Base-by-base conservation (phyloP, 1,284 basidiomycete genomes). In the Megacollybia platyphylla region DNA sequence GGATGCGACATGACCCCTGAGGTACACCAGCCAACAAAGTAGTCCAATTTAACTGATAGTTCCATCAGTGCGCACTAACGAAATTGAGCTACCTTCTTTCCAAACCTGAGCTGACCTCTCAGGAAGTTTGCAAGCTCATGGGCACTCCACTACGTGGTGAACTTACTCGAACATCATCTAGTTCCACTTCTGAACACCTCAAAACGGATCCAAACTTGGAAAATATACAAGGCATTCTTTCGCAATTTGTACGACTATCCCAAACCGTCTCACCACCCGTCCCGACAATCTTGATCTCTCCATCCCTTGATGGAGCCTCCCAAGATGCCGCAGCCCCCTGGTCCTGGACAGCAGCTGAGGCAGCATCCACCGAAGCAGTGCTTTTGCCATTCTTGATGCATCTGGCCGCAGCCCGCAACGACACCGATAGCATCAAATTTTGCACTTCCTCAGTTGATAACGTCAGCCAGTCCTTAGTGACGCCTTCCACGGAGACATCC, bases 1-100 rank as follows among this genome's bases (percentile, higher is more conserved):
- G 87, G 86, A 7, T 78, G 74, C 20, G 91, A 96, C 58, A 94
- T 96, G 91, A 94, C 92, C 1, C 87, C 89, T 9, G 91, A 96
- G 73, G 88, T 87, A 48, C 31, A 4, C 31, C 11, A 11, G 10
- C 7, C 31, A 5, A 24, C 20, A 24, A 24, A 24, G 20, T 24
- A 24, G 20, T 24, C 5, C 20, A 24, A 5, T 52, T 44, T 5
- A 13, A 40, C 42, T 39, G 13, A 28, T 42, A 31, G 41, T 47
- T 35, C 18, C 44, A 44, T 4, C 48, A 90, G 83, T 88, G 88
- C 49, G 89, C 90, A 5, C 71, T 94, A 28, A 75, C 87, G 8
- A 96, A 96, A 61, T 70, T 96, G 7, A 76, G 82, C 37, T 96
- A 96, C 53, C 72, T 96, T 6, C 71, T 96, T 27, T 88, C 86